Conservation (phyloP, 306 rosid genomes). For the Prosopis cineraria region DNA sequence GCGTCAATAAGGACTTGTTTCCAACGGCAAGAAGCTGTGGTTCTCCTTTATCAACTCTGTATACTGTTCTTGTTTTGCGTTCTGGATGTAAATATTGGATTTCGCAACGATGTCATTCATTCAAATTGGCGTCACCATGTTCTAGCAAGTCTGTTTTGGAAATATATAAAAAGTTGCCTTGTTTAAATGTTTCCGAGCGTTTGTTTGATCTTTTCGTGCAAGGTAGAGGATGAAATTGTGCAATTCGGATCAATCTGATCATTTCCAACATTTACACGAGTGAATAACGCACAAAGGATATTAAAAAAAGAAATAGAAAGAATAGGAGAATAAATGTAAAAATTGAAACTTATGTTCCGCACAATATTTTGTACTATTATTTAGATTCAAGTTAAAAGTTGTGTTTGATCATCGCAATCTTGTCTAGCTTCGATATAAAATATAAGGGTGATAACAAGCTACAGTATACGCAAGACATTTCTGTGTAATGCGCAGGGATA, state of each 20-base stretch:
- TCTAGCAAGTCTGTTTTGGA: conserved; percentile 5
- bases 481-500: background rate
- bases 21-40: conserved; percentile 6
- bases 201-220: background rate
- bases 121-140: conserved; percentile 26
- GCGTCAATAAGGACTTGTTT: conserved; percentile 11
- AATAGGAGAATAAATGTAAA: background rate
- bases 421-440: background rate
- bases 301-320: background rate
- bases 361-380: too few relatives aligned
- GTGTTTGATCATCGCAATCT: background rate
- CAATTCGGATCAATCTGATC: background rate
- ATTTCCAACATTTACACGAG: background rate
- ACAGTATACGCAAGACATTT: background rate
- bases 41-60: conserved; percentile 11
- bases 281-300: background rate
- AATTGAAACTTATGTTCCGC: too few relatives aligned
- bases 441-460: background rate
- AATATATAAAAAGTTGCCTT: background rate
- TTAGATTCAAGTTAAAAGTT: background rate
- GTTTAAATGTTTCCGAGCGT: background rate
- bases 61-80: conserved; percentile 29
- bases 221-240: background rate
- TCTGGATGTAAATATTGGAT: conserved; percentile 35
- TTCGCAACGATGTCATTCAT: conserved; percentile 14